Conservation (phyloP, 306 rosid genomes). For the Inga laurina region DNA sequence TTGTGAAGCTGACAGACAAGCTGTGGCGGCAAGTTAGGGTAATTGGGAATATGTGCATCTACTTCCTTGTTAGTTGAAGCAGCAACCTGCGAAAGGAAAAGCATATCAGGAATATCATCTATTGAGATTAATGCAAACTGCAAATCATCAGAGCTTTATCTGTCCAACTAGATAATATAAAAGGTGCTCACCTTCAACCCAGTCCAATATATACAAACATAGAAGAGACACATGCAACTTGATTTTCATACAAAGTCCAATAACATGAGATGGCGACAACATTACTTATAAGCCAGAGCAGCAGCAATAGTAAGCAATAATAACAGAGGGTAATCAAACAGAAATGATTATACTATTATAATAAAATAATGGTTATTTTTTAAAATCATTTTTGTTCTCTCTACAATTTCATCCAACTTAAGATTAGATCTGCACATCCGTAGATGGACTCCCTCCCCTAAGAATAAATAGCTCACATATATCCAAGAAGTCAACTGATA, state of each 20-base stretch:
- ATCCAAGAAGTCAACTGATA: background rate
- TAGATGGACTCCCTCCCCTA: constrained; percentile 4
- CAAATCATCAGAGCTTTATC: background rate
- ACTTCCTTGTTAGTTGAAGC: constrained; percentile 76
- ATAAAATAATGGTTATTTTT: background rate
- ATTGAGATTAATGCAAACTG: background rate
- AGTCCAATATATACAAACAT: background rate
- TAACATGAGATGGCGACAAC: background rate
- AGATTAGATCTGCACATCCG: background rate
- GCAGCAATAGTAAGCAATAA: background rate
- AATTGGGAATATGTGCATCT: constrained; percentile 71
- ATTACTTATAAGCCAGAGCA: background rate
- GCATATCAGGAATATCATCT: background rate
- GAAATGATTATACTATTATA: background rate
- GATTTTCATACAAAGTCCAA: background rate
- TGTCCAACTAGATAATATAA: background rate
- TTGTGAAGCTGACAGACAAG: constrained; percentile 75
- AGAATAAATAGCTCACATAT: constrained; percentile 11
- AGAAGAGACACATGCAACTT: background rate
- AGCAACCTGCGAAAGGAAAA: constrained; percentile 51
- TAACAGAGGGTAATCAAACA: background rate
- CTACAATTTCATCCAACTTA: background rate
- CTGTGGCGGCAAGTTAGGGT: constrained; percentile 72
- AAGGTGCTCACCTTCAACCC: background rate
- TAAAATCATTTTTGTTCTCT: background rate